Conservation (phyloP, 2,329 filamentous ascomycete species). For the Pseudogymnoascus sp. region DNA sequence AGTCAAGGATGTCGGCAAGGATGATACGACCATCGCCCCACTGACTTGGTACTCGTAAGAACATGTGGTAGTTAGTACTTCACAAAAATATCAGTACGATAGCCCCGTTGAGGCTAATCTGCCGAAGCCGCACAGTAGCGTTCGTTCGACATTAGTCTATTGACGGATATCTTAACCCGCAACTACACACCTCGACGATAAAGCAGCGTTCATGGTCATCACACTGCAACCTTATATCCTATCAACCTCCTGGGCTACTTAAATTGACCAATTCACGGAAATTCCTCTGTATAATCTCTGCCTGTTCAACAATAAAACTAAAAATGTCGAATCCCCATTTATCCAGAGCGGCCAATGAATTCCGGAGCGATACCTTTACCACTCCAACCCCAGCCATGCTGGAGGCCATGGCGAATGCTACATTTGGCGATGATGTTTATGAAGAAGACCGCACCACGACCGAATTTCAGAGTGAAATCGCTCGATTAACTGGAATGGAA, state of each 20-base stretch:
- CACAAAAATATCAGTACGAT: background rate
- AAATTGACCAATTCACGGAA: background rate
- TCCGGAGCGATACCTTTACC: slow-evolving; percentile 55
- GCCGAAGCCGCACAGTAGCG: background rate
- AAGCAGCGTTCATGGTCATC: background rate
- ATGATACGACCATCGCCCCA: background rate
- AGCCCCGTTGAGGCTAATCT: background rate
- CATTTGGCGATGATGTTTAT: slow-evolving; percentile 78
- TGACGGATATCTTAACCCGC: background rate
- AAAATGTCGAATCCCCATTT: background rate
- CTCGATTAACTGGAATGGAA: slow-evolving; percentile 65
- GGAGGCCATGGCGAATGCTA: slow-evolving; percentile 63
- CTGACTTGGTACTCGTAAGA: background rate
- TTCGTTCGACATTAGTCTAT: background rate
- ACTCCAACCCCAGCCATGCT: slow-evolving; percentile 78
- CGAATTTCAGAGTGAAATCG: slow-evolving; percentile 65
- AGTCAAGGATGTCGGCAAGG: background rate
- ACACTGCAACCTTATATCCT: background rate
- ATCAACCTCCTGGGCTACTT: background rate
- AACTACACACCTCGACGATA: background rate
- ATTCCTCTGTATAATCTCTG: background rate
- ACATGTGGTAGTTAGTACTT: background rate
- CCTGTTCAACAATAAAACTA: background rate
- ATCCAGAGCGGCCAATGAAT: slow-evolving; percentile 17
- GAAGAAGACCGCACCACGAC: slow-evolving; percentile 72